Conservation (phyloP, 257 asterid genomes). For the Striga asiatica region DNA sequence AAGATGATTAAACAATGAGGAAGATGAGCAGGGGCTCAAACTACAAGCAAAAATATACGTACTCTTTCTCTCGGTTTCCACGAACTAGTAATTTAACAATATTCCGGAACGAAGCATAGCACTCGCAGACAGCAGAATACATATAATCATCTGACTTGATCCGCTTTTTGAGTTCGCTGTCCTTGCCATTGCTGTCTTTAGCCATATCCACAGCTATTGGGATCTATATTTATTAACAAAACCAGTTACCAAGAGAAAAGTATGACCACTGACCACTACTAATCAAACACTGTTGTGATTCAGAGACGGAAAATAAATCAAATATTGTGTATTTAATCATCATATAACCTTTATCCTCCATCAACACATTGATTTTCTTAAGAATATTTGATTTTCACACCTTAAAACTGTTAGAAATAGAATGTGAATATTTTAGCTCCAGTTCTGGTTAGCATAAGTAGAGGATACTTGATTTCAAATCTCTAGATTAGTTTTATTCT, state of each 20-base stretch:
- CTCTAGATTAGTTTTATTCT: no score
- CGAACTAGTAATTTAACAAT: conserved; percentile 59
- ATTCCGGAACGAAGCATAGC: conserved; percentile 88
- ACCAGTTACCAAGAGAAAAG: neutral
- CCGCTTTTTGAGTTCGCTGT: conserved; percentile 82
- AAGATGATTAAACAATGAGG: conserved; percentile 13
- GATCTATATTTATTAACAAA: conserved; percentile 40
- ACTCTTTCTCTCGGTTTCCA: conserved; percentile 71
- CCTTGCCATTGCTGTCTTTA: conserved; percentile 91
- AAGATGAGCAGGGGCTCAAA: conserved; percentile 1
- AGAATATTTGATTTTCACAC: conserved; percentile 3
- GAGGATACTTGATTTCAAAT: no score
- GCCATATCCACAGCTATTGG: conserved; percentile 99
- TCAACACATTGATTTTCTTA: neutral
- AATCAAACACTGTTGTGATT: conserved; percentile 1
- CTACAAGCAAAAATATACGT: conserved; percentile 28
- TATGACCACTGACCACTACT: neutral
- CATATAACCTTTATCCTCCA: neutral
- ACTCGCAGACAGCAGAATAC: conserved; percentile 92
- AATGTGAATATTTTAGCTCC: no score
- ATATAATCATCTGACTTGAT: conserved; percentile 67
- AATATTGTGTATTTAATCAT: conserved; percentile 1
- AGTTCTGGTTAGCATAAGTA: no score
- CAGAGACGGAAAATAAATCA: conserved; percentile 14
- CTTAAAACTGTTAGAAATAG: neutral